Evolutionary conservation across 2,329 filamentous ascomycete genomes (phyloP).

Genomic region (Cercospora nicotianae): DNA sequence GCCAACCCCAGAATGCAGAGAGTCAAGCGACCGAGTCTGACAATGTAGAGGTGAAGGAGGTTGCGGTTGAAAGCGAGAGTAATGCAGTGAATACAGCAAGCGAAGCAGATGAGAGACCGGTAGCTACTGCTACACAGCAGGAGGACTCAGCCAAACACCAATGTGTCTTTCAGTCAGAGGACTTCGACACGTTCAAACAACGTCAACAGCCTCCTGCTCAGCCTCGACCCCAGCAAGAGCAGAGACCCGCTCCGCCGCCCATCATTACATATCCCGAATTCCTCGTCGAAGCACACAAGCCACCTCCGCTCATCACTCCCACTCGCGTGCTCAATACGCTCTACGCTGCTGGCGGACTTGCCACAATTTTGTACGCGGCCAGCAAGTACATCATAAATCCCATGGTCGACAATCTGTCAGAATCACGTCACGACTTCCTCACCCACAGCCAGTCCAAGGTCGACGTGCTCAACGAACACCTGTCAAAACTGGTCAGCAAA

Average conservation of each 20-base stretch:
- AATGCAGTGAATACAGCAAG: not conserved
- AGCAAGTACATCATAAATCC: constrained; percentile 67
- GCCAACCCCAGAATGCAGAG: constrained; percentile 21
- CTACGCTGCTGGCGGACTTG: constrained; percentile 57
- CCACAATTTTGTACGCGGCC: constrained; percentile 65
- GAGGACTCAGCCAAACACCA: constrained; percentile 3
- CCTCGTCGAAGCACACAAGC: constrained; percentile 58
- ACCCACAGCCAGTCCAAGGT: constrained; percentile 54
- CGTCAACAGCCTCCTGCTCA: constrained; percentile 24
- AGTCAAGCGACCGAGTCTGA: constrained; percentile 5
- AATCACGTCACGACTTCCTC: constrained; percentile 59
- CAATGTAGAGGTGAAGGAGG: constrained; percentile 8
- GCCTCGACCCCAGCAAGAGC: constrained; percentile 29
- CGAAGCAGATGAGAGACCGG: constrained; percentile 8
- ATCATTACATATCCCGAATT: constrained; percentile 70
- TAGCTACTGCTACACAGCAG: not conserved
- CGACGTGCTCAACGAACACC: constrained; percentile 56
- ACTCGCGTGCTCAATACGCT: constrained; percentile 57
- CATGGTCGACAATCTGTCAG: constrained; percentile 57
- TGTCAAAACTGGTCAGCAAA: constrained; percentile 41
- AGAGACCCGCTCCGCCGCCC: constrained; percentile 51
- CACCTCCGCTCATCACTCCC: constrained; percentile 60
- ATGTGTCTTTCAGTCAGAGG: constrained; percentile 25
- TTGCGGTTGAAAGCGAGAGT: not conserved
- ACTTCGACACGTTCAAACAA: constrained; percentile 33